Conservation (phyloP, 2,329 filamentous ascomycete species). For the Periconia macrospinosa region DNA sequence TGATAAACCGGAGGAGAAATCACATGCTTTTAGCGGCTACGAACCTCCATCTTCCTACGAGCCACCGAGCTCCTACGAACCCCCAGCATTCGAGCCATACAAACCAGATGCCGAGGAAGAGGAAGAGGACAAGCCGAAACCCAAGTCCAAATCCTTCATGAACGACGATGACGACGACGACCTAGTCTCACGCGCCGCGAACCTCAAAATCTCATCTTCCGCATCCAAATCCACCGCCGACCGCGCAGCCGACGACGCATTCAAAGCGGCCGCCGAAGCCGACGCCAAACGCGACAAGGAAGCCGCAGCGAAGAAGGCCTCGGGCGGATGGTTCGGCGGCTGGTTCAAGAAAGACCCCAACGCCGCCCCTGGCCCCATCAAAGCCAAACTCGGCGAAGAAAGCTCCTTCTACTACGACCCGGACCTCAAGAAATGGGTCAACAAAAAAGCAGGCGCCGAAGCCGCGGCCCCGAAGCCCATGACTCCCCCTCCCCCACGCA, state of each 20-base stretch:
- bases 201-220: slow-evolving; percentile 47
- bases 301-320: slow-evolving; percentile 45
- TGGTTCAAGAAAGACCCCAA: slow-evolving; percentile 82
- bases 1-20: slow-evolving; percentile 9
- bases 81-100: slow-evolving; percentile 50
- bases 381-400: slow-evolving; percentile 91
- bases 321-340: slow-evolving; percentile 77
- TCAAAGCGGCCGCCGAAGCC: slow-evolving; percentile 77
- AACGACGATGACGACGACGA: slow-evolving; percentile 80
- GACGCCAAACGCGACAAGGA: slow-evolving; percentile 62
- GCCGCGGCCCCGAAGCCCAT: slow-evolving; percentile 60
- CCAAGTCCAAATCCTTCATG: slow-evolving; percentile 73
- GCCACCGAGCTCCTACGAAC: slow-evolving; percentile 30
- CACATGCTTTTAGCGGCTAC: slow-evolving; percentile 20
- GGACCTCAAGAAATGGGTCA: slow-evolving; percentile 96
- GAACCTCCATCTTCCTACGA: slow-evolving; percentile 24
- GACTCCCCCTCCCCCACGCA: slow-evolving; percentile 77
- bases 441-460: slow-evolving; percentile 77
- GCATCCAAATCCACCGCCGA: slow-evolving; percentile 63
- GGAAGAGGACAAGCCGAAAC: slow-evolving; percentile 45
- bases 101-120: slow-evolving; percentile 54
- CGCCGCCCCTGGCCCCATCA: slow-evolving; percentile 68
- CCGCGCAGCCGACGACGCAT: slow-evolving; percentile 79
- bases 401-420: slow-evolving; percentile 93
- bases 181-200: slow-evolving; percentile 55